Evolutionary conservation across 495 filamentous ascomycete genomes (phyloP), one percentile per base, ranked within the genome.

Genomic region (Trichocladium antarcticum): DNA sequence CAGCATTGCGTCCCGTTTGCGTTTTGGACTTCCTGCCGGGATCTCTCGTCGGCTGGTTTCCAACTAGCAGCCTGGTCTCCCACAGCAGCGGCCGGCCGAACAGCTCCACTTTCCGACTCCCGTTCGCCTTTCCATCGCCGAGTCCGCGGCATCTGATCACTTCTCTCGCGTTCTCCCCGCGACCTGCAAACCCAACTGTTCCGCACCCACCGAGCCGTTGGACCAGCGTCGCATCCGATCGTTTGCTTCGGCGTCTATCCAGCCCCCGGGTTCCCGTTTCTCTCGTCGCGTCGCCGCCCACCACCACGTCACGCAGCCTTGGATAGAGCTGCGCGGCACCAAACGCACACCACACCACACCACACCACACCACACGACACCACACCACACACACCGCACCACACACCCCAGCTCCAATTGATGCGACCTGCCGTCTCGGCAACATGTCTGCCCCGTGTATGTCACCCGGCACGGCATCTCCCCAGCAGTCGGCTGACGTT

Each of bases 361-460:
- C 6, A 5, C 28, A 31, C 28, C n/a, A n/a, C 32, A 36, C 4
- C 12, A 11, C 9, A 11, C 14, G 27, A 29, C 10, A 29, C 27
- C 34, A 3, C 19, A 22, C 10, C 39, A 31, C 19, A 50, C 41
- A 10, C 31, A 29, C 43, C n/a, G n/a, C n/a, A 28, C 44, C 5
- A 10, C 29, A 4, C 34, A 11, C 16, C 44, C 38, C 34, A 14
- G 35, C 29, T 12, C 19, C 50, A 47, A 55, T 57, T 58, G 54
- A 56, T 62, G 54, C 45, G 54, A 43, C 43, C 34, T 54, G 43
- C 42, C 38, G 37, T 36, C 38, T 34, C 31, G 45, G 17, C 51
- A 55, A 42, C 37, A 65, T 65, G 62, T 62, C 62, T 47, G 41
- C 56, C 19, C 60, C 52, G 46, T 38, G 62, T 66, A 62, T 0